phyloP scores from a whole-genome alignment of 768 basidiomycete genomes.

The Suillus paluster region DNA sequence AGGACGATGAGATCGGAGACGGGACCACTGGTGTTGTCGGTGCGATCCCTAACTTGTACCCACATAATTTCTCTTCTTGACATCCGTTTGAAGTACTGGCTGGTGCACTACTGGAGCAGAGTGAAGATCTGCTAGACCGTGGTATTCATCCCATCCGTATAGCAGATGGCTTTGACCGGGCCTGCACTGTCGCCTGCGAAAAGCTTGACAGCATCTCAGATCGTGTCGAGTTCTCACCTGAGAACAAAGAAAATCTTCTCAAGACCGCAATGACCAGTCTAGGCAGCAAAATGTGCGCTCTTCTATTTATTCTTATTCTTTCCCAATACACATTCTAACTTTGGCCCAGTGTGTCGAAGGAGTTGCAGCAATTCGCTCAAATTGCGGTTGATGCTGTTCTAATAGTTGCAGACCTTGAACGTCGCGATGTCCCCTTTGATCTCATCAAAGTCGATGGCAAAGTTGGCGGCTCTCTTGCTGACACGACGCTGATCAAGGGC shows the following conservation, averaged over 20 bases:
- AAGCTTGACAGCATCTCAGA: slow-evolving; percentile 93
- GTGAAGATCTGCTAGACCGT: slow-evolving; percentile 95
- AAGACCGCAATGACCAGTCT: slow-evolving; percentile 96
- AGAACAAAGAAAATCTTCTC: slow-evolving; percentile 84
- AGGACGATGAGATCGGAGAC: slow-evolving; percentile 99
- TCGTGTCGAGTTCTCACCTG: slow-evolving; percentile 80
- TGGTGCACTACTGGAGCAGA: slow-evolving; percentile 95
- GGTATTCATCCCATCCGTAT: slow-evolving; percentile 99
- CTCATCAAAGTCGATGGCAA: slow-evolving; percentile 99
- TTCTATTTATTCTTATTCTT: slow-evolving; percentile 8
- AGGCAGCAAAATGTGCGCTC: slow-evolving; percentile 92
- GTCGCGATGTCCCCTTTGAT: slow-evolving; percentile 95
- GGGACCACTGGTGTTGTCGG: slow-evolving; percentile 99
- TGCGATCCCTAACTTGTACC: slow-evolving; percentile 48
- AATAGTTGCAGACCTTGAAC: slow-evolving; percentile 91
- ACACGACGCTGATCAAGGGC: slow-evolving; percentile 93
- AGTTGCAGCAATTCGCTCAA: slow-evolving; percentile 92
- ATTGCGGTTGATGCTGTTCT: slow-evolving; percentile 98
- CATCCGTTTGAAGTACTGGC: slow-evolving; percentile 73
- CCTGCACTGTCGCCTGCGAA: slow-evolving; percentile 87
- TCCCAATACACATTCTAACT: slow-evolving; percentile 8
- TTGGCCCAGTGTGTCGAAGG: slow-evolving; percentile 86
- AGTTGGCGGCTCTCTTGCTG: slow-evolving; percentile 95
- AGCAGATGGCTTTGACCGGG: slow-evolving; percentile 97
- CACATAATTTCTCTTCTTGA: slow-evolving; percentile 7